Base-by-base conservation (phyloP, 192 early-diverging fungal genomes). In the Jimgerdemannia flammicorona region DNA sequence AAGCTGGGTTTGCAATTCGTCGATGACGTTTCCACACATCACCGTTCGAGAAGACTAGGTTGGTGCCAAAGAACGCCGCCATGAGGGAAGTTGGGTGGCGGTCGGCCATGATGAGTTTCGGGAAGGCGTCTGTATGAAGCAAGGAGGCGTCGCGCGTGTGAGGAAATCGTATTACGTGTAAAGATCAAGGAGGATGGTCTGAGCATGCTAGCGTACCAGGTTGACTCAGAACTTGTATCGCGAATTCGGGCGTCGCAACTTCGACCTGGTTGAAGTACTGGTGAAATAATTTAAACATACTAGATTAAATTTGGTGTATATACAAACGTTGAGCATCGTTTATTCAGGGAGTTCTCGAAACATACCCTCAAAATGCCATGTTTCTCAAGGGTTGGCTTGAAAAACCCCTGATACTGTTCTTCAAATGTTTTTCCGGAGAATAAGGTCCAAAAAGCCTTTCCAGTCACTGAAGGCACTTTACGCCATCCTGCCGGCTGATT, bases 1-100 rank as follows among this genome's bases (percentile, higher is more conserved):
- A 81, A 10, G 77, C 80, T 40, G 80, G 80, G 40, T 81, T 81
- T 20, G 74, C 66, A 17, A 77, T 42, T 39, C 81, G 79, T 41
- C 79, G 42, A 20, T 80, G 79, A 66, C 69, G 69, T 59, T 72
- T 75, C 79, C 79, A 80, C 11, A 67, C 44, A 6, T 72, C 63
- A 41, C 74, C 79, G 44, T 80, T 76, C 4, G 64, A 67, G 17
- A 80, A 70, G 0, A 76, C 71, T 3, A 80, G 40, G 54, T 76
- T 80, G 71, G 14, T 14, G 6, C 49, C 49, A 59, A 59, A 59
- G 14, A 59, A 59, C 0, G 2, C 0, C 6, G 14, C 49, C 0
- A 59, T 2, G 49, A 59, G 49, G 6, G 49, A 59, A 59, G 6
- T 59, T 14, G 6, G 6, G 2, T 59, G 0, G 6, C 14, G 6